A percentile compares a stretch with the other conserved stretches of the same genome.
Conservation (phyloP, 1,284 basidiomycete genomes). For the Phlebopus sp. region DNA sequence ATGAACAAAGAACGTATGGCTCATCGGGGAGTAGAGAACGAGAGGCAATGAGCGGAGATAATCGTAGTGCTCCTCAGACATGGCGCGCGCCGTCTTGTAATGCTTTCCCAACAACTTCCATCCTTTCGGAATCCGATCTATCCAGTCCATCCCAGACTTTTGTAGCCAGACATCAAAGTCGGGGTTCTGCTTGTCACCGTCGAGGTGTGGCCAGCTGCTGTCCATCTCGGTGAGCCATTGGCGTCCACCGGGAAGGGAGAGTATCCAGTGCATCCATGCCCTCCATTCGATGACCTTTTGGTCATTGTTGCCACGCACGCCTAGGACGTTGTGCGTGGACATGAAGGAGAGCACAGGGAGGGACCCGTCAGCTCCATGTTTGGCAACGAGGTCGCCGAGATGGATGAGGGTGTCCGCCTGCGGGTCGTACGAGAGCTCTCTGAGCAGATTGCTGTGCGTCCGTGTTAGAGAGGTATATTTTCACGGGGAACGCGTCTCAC, state of each 20-base stretch:
- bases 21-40: constrained; percentile 69
- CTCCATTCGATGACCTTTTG: constrained; percentile 86
- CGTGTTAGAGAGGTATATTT: neutral
- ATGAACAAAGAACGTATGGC: constrained; percentile 80
- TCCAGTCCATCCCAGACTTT: constrained; percentile 42
- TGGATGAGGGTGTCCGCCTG: constrained; percentile 70
- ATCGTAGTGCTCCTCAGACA: constrained; percentile 56
- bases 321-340: constrained; percentile 56
- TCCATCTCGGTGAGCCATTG: constrained; percentile 51
- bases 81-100: constrained; percentile 66
- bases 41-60: constrained; percentile 75
- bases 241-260: constrained; percentile 41
- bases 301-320: constrained; percentile 91
- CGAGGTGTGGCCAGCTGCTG: constrained; percentile 36
- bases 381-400: constrained; percentile 78
- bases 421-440: constrained; percentile 57
- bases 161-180: constrained; percentile 25
- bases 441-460: constrained; percentile 54
- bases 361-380: constrained; percentile 59
- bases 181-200: constrained; percentile 35
- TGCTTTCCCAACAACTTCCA: constrained; percentile 78
- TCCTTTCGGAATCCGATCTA: constrained; percentile 52
- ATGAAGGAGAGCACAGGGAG: constrained; percentile 66
- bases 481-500: constrained; percentile 42
- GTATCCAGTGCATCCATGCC: constrained; percentile 74